Base-by-base conservation (phyloP, 2,329 filamentous ascomycete species). In the Onygena corvina region DNA sequence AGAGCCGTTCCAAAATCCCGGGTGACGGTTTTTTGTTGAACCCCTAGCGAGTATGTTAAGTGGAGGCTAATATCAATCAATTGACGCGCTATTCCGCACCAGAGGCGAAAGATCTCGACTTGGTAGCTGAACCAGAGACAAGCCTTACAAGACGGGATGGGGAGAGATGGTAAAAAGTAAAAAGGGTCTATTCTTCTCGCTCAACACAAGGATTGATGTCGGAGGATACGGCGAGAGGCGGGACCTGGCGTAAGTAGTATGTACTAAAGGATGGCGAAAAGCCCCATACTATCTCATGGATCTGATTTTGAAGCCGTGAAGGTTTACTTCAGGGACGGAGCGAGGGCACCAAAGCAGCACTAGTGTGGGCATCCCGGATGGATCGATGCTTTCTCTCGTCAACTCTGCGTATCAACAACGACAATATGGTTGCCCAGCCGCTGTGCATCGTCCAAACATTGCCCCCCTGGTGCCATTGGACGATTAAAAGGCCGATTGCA, bases 1-100 rank as follows among this genome's bases (percentile, higher is more conserved):
- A 42, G 36, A 16, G 36, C 36, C 36, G 36, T 42, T 42, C 36
- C 36, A 42, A 42, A 42, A 27, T 14, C 36, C 36, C 27, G 36
- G 36, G 36, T 42, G 36, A 42, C 21, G 36, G 36, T 42, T 25
- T 42, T 42, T 42, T n/a, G 36, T 42, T 42, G 36, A 42, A 42
- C 20, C 36, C 23, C 36, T 18, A 14, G 21, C n/a, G 36, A 42
- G 21, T 20, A 27, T n/a, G 21, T n/a, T 42, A 42, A 42, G 36
- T 42, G 36, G 36, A 42, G 36, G 36, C 36, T n/a, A 42, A 42
- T 42, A 23, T 42, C 9, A 11, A 42, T 42, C 36, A 42, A 42
- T 42, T 42, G 36, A 14, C 23, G 36, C 36, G 23, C 36, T 42
- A 42, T 42, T 42, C 36, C 36, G 27, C 16, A 42, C 16, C 5